A percentile compares a stretch with the other conserved stretches of the same genome.
These are phyloP conservation scores for Saccharomycopsis lassenensis DNA, from an alignment of 805 yeast genomes.

Conservation along the genomic window DNA sequence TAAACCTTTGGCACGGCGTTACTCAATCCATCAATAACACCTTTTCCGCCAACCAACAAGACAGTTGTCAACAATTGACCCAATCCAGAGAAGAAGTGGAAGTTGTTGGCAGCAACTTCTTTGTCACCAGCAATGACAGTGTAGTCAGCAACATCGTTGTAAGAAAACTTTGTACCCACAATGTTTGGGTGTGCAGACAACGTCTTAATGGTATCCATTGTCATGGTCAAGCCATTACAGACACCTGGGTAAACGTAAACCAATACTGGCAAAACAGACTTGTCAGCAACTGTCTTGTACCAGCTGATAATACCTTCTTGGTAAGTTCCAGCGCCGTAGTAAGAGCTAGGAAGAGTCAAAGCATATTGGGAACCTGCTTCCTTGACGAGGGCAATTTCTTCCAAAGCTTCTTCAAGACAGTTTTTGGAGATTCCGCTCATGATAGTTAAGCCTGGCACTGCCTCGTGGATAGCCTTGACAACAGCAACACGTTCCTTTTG, in stretches of 20 bases:
- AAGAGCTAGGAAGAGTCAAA: conserved; percentile 34
- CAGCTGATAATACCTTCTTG: conserved; percentile 38
- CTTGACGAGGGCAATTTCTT: conserved; percentile 27
- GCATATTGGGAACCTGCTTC: conserved; percentile 31
- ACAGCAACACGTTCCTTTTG: conserved; percentile 32
- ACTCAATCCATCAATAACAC: conserved; percentile 42
- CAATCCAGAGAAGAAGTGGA: conserved; percentile 37
- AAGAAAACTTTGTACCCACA: conserved; percentile 42
- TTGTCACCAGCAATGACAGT: conserved; percentile 34
- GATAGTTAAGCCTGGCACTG: conserved; percentile 31
- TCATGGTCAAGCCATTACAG: conserved; percentile 27
- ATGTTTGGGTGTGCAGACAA: conserved; percentile 31
- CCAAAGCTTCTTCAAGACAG: conserved; percentile 34
- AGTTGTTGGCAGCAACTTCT: conserved; percentile 29
- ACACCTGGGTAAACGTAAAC: conserved; percentile 37
- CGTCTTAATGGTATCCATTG: conserved; percentile 26
- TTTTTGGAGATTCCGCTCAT: conserved; percentile 41
- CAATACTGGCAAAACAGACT: conserved; percentile 29
- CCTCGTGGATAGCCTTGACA: conserved; percentile 26
- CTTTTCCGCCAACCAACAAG: conserved; percentile 35
- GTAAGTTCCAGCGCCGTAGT: conserved; percentile 35
- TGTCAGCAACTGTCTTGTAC: conserved; percentile 31
- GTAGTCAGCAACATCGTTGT: conserved; percentile 39
- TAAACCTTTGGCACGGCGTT: conserved; percentile 43
- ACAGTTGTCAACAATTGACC: conserved; percentile 42